Evolutionary conservation across 2,329 filamentous ascomycete species (phyloP).

Genomic region (Fusarium illudens): DNA sequence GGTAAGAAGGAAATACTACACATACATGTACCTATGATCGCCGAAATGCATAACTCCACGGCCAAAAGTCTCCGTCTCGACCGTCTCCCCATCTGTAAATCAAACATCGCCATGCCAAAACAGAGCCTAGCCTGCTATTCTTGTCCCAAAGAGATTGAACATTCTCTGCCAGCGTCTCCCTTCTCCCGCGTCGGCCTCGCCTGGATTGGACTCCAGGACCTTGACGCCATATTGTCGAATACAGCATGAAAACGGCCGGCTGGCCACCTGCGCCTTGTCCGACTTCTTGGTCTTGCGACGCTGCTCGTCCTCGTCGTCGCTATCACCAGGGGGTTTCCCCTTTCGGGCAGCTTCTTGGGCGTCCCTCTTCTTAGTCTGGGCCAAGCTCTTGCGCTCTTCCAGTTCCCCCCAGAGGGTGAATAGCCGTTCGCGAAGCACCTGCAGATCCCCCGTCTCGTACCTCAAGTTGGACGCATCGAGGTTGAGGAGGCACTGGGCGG

Average conservation of each 20-base stretch:
- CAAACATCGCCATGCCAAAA: neutral
- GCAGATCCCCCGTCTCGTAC: constrained; percentile 57
- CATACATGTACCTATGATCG: constrained; percentile 1
- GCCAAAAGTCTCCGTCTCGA: neutral
- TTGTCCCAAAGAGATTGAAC: constrained; percentile 72
- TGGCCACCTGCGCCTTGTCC: constrained; percentile 48
- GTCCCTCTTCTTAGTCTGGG: constrained; percentile 42
- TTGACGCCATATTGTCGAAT: constrained; percentile 74
- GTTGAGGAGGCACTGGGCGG: constrained; percentile 58
- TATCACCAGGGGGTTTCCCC: constrained; percentile 51
- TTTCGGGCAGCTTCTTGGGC: constrained; percentile 39
- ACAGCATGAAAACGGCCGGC: constrained; percentile 73
- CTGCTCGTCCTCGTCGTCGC: constrained; percentile 44
- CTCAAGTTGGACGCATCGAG: constrained; percentile 65
- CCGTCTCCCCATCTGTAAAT: neutral
- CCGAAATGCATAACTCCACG: neutral
- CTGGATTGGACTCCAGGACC: constrained; percentile 50
- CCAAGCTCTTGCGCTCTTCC: constrained; percentile 70
- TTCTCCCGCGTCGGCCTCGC: constrained; percentile 55
- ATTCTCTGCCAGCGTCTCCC: constrained; percentile 66
- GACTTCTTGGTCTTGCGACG: neutral
- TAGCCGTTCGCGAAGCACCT: constrained; percentile 71
- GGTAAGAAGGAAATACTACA: neutral
- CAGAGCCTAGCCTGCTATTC: constrained; percentile 51
- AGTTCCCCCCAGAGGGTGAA: constrained; percentile 88